Evolutionary conservation across 2,329 filamentous ascomycete species (phyloP), one percentile per base, ranked within the genome.

Genomic region (Talaromyces sp.): DNA sequence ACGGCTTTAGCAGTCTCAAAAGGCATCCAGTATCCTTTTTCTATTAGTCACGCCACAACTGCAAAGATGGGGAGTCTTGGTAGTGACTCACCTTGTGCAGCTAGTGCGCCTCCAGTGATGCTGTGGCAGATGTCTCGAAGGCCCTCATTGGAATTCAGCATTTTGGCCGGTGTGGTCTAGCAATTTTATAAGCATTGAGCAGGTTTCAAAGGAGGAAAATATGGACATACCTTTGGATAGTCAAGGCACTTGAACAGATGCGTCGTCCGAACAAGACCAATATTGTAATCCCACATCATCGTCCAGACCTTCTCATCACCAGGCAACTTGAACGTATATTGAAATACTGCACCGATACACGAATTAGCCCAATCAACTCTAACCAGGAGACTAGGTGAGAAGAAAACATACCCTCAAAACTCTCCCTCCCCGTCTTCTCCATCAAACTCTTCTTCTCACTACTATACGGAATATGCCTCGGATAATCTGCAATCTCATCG

Each of bases 261-360:
- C 2, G 93, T 97, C 78, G 96, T 96, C 67, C 94, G 89, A 68
- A 98, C 93, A 35, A 98, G 88, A 9, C 95, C 95, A 67, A 94
- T 87, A 71, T 96, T 94, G 80, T 97, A 97, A 77, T 99, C 95
- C 95, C 95, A 99, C 87, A 97, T 93, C 67, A 98, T 88, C 0
- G 86, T 87, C 75, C 90, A 93, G 61, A 86, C 83, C 68, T 83
- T 84, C 1, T 89, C 84, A 54, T 90, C 86, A 11, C 84, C 87
- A 0, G 90, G 90, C 3, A 90, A 75, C 70, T 83, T 86, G 82
- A 96, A 97, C 41, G 86, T 87, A 77, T 97, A 98, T 71, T 93
- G 70, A n/a, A 74, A 74, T 13, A 77, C 76, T 77, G 39, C 50
- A 54, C 8, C 27, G 35, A n/a, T n/a, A 8, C 35, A 31, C 35